A percentile compares a stretch with the other conserved stretches of the same genome.
Evolutionary conservation across 768 basidiomycete species (phyloP).

Genomic region (Amanita exitialis): DNA sequence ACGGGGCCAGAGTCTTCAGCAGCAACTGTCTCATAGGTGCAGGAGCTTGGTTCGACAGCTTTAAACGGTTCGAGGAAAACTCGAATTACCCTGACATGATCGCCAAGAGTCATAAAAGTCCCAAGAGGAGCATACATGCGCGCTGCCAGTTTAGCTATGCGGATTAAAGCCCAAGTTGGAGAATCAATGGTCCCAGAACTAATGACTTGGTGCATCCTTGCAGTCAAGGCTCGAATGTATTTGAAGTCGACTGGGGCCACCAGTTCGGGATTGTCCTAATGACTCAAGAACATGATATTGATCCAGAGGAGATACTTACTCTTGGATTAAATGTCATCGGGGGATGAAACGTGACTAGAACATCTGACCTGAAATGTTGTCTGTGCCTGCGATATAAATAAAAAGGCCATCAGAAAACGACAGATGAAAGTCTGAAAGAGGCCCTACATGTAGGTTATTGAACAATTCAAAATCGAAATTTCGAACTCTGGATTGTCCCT

Average conservation of each 20-base stretch:
- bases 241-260: constrained; percentile 55
- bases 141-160: constrained; percentile 67
- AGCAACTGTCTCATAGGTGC: constrained; percentile 13
- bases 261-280: constrained; percentile 61
- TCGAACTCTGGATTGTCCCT: constrained; percentile 59
- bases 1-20: constrained; percentile 13
- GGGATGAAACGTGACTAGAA: constrained; percentile 72
- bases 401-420: constrained; percentile 5
- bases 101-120: constrained; percentile 75
- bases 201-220: constrained; percentile 57
- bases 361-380: constrained; percentile 82
- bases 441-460: constrained; percentile 70
- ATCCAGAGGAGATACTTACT: constrained; percentile 21
- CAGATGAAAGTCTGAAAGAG: background rate
- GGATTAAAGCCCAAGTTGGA: constrained; percentile 74
- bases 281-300: constrained; percentile 3
- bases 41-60: constrained; percentile 17
- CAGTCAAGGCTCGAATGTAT: constrained; percentile 49
- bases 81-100: constrained; percentile 69
- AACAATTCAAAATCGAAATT: constrained; percentile 65
- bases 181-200: constrained; percentile 74
- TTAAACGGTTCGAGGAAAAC: constrained; percentile 75
- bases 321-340: constrained; percentile 59
- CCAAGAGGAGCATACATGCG: constrained; percentile 84
- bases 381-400: constrained; percentile 45